These are phyloP conservation scores for Wickerhamomyces chaumierensis DNA, from an alignment of 805 yeast genomes.

Conservation along the genomic window DNA sequence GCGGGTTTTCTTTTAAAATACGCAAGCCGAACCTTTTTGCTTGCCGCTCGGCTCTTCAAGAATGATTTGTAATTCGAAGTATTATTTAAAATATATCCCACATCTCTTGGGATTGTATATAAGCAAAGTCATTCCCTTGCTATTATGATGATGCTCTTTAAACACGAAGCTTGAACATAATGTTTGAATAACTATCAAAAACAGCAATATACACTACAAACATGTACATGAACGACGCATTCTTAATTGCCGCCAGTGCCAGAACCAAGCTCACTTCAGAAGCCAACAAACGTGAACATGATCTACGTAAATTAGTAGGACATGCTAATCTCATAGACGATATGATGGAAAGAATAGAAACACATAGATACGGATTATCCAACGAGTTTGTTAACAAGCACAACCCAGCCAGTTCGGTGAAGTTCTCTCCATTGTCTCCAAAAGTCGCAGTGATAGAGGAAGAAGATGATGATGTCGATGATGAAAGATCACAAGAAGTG, in stretches of 20 bases:
- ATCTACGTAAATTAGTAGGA: conserved; percentile 14
- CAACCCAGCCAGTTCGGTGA: conserved; percentile 1
- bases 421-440: conserved; percentile 4
- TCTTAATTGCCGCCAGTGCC: conserved; percentile 15
- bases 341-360: conserved; percentile 15
- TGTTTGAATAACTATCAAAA: too few relatives aligned
- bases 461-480: conserved; percentile 8
- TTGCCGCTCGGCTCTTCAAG: too few relatives aligned
- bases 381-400: conserved; percentile 5
- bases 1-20: too few relatives aligned
- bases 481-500: conserved; percentile 6
- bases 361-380: conserved; percentile 6
- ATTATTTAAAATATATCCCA: too few relatives aligned
- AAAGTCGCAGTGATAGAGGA: conserved; percentile 7
- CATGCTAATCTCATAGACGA: conserved; percentile 19
- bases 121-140: too few relatives aligned
- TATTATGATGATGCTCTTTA: too few relatives aligned
- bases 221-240: conserved; percentile 14
- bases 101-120: too few relatives aligned
- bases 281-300: conserved; percentile 15
- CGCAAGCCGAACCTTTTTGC: too few relatives aligned
- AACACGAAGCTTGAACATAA: too few relatives aligned
- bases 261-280: conserved; percentile 16
- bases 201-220: too few relatives aligned
- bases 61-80: too few relatives aligned